Evolutionary conservation across 2,329 filamentous ascomycete genomes (phyloP).

Genomic region (Beauveria scarabaeidicola): DNA sequence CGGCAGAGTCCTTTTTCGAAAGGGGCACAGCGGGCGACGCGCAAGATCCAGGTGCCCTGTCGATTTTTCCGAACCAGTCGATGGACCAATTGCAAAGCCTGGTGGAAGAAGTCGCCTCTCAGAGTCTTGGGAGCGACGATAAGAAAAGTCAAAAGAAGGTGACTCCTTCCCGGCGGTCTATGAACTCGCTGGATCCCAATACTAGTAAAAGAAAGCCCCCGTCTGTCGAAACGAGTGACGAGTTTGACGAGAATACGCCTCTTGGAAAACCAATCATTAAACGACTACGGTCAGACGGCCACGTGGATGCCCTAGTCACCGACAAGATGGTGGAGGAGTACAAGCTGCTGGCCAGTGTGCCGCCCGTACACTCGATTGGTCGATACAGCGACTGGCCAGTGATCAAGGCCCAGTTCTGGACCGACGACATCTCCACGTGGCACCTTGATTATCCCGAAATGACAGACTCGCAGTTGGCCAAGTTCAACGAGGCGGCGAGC

Average conservation of each 20-base stretch:
- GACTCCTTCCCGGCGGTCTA: conserved; percentile 17
- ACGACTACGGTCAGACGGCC: conserved; percentile 43
- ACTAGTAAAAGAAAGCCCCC: conserved; percentile 49
- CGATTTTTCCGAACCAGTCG: conserved; percentile 35
- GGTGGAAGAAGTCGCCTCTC: conserved; percentile 44
- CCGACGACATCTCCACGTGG: conserved; percentile 45
- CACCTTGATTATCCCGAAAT: conserved; percentile 57
- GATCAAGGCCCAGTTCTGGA: conserved; percentile 51
- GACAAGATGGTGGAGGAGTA: conserved; percentile 34
- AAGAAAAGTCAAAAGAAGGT: conserved; percentile 13
- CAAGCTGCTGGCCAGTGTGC: conserved; percentile 39
- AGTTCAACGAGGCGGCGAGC: conserved; percentile 44
- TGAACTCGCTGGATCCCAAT: conserved; percentile 29
- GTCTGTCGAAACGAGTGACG: conserved; percentile 42
- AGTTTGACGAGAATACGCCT: conserved; percentile 32
- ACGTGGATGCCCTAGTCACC: conserved; percentile 25
- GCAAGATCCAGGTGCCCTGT: conserved; percentile 19
- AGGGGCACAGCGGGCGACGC: conserved; percentile 19
- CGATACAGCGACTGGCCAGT: conserved; percentile 51
- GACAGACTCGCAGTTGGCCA: conserved; percentile 49
- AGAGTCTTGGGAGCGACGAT: conserved; percentile 45
- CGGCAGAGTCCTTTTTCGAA: conserved; percentile 28
- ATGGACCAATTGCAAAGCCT: conserved; percentile 42
- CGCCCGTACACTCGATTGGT: conserved; percentile 42
- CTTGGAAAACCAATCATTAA: conserved; percentile 43